Conservation (phyloP, 164 flowering plant genomes). For the Malania oleifera region DNA sequence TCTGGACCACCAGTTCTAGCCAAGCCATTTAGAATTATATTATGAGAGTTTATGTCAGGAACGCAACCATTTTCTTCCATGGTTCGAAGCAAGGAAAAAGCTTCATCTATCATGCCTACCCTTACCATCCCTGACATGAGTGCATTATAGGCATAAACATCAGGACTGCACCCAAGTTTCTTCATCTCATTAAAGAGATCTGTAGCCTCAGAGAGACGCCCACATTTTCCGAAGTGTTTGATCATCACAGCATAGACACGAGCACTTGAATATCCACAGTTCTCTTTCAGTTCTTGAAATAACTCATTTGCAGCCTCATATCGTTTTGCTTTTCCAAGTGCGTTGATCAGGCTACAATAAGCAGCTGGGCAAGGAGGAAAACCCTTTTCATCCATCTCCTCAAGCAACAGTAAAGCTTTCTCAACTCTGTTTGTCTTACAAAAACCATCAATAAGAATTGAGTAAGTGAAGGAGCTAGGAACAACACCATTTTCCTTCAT, state of each 20-base stretch:
- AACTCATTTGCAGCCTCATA: slow-evolving; percentile 91
- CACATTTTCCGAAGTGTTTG: slow-evolving; percentile 85
- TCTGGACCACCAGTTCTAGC: slow-evolving; percentile 73
- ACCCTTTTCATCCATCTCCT: slow-evolving; percentile 98
- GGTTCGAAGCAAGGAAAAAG: slow-evolving; percentile 58
- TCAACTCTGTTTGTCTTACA: slow-evolving; percentile 84
- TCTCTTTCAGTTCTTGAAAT: slow-evolving; percentile 84
- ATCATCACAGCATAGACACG: slow-evolving; percentile 96
- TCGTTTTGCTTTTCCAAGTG: slow-evolving; percentile 77
- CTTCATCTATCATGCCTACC: slow-evolving; percentile 80
- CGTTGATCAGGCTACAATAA: slow-evolving; percentile 84
- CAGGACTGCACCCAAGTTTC: slow-evolving; percentile 70
- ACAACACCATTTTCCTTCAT: slow-evolving; percentile 68
- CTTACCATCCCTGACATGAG: slow-evolving; percentile 95
- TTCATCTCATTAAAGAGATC: slow-evolving; percentile 90
- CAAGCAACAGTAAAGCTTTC: slow-evolving; percentile 79
- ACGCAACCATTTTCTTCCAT: slow-evolving; percentile 81
- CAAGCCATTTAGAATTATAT: slow-evolving; percentile 81
- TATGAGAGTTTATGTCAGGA: slow-evolving; percentile 83
- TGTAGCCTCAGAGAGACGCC: slow-evolving; percentile 65
- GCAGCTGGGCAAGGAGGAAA: slow-evolving; percentile 94
- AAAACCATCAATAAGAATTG: slow-evolving; percentile 91
- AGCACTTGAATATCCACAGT: slow-evolving; percentile 74
- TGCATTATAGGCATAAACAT: slow-evolving; percentile 86
- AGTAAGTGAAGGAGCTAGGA: slow-evolving; percentile 78